These are phyloP conservation scores for Solanum chaucha DNA, from an alignment of 257 asterid species.

Conservation along the genomic window DNA sequence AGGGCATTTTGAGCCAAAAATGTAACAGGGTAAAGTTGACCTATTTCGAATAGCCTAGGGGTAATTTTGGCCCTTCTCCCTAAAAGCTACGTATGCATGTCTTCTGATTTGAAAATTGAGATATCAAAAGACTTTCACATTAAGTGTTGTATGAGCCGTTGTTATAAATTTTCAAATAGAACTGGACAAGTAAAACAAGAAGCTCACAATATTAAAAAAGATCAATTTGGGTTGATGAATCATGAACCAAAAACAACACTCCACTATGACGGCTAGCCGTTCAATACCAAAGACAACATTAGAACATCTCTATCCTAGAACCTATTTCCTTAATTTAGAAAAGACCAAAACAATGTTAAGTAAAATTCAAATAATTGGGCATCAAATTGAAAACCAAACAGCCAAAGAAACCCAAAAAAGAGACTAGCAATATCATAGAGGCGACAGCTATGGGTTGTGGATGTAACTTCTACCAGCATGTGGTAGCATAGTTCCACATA, in stretches of 20 bases:
- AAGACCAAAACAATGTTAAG: not conserved
- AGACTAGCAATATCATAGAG: not conserved
- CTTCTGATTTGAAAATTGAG: not conserved
- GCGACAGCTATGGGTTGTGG: not conserved
- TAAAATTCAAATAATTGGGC: not conserved
- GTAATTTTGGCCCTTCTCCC: not conserved
- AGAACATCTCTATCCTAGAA: not conserved
- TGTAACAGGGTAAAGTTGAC: not conserved
- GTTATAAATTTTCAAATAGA: not conserved
- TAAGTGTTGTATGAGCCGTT: not conserved
- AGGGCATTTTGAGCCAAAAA: not conserved
- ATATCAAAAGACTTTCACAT: not conserved
- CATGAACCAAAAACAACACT: not conserved
- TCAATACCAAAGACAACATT: not conserved
- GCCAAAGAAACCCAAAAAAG: not conserved
- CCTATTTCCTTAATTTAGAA: not conserved
- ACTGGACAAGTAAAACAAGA: not conserved
- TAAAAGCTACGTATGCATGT: not conserved
- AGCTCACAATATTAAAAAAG: not conserved
- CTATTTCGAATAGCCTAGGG: not conserved
- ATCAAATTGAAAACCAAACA: not conserved
- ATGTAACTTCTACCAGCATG: not conserved
- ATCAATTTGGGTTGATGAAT: not conserved
- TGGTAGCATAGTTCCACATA: not conserved
- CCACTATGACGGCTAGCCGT: not conserved